Conservation (phyloP, 306 rosid genomes). For the Dalbergia cultrata region DNA sequence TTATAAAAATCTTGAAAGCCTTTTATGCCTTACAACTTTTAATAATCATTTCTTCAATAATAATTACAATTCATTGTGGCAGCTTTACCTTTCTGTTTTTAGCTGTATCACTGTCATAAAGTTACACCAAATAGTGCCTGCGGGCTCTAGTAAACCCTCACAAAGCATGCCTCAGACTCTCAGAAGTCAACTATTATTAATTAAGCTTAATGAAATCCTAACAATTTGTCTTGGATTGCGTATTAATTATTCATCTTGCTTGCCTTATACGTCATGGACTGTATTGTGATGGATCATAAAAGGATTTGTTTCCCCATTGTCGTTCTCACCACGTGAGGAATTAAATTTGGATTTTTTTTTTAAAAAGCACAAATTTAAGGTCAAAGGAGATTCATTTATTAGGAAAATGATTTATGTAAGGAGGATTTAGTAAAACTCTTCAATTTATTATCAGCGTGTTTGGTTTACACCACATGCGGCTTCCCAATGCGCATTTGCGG, state of each 20-base stretch:
- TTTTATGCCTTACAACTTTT: background rate
- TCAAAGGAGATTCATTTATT: too few species aligned
- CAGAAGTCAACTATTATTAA: slow-evolving; percentile 19
- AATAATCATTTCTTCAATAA: slow-evolving; percentile 16
- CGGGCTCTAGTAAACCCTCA: slow-evolving; percentile 1
- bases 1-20: background rate
- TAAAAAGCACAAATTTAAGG: background rate
- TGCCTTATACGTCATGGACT: slow-evolving; percentile 55
- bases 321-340: slow-evolving; percentile 7
- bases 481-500: background rate
- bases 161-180: background rate
- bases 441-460: too few species aligned
- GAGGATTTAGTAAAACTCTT: too few species aligned
- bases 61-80: slow-evolving; percentile 17
- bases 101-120: slow-evolving; percentile 32
- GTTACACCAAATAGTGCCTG: slow-evolving; percentile 18
- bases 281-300: background rate
- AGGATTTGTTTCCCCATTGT: slow-evolving; percentile 37
- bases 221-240: slow-evolving; percentile 2
- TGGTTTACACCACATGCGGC: too few species aligned
- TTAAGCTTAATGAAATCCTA: background rate
- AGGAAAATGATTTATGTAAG: too few species aligned
- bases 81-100: slow-evolving; percentile 33
- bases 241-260: slow-evolving; percentile 5
- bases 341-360: background rate